Percentiles rank a stretch among this genome's conserved stretches.
phyloP scores from a whole-genome alignment of 83 land plant species.

The Diphasiastrum complanatum region DNA sequence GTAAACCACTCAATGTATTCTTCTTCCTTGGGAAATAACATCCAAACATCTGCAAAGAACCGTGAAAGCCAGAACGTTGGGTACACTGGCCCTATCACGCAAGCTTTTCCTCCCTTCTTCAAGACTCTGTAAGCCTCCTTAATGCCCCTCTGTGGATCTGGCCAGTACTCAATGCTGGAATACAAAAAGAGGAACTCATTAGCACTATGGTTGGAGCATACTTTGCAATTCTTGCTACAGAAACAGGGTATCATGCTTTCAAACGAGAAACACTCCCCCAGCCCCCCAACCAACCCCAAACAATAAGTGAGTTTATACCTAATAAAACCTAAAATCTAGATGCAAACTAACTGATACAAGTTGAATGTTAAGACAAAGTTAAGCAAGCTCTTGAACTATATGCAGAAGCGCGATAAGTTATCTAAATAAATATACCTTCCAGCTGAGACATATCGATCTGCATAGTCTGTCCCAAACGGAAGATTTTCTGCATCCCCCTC shows the following conservation, averaged over 20 bases:
- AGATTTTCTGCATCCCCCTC: constrained; percentile 98
- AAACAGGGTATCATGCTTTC: too few relatives aligned
- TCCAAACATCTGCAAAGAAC: constrained; percentile 97
- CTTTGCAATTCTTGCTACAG: too few relatives aligned
- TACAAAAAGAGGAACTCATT: neutral
- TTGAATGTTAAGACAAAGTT: too few relatives aligned
- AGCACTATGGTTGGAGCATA: too few relatives aligned
- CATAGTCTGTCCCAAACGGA: constrained; percentile 83
- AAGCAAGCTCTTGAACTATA: too few relatives aligned
- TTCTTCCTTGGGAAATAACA: constrained; percentile 96
- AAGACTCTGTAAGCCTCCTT: constrained; percentile 92
- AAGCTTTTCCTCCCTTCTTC: constrained; percentile 84
- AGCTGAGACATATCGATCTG: constrained; percentile 94
- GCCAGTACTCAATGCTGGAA: constrained; percentile 98
- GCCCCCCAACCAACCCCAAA: too few relatives aligned
- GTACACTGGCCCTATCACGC: constrained; percentile 90
- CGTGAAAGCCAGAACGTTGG: constrained; percentile 97
- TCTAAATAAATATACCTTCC: constrained; percentile 84
- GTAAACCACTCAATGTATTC: constrained; percentile 98
- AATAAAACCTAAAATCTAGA: too few relatives aligned
- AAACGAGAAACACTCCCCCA: too few relatives aligned
- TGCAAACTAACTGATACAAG: too few relatives aligned
- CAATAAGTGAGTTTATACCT: too few relatives aligned
- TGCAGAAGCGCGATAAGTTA: too few relatives aligned
- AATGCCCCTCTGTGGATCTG: constrained; percentile 97